A percentile compares a stretch with the other conserved stretches of the same genome.
phyloP scores from a whole-genome alignment of 768 basidiomycete genomes.

The Agrocybe praecox region DNA sequence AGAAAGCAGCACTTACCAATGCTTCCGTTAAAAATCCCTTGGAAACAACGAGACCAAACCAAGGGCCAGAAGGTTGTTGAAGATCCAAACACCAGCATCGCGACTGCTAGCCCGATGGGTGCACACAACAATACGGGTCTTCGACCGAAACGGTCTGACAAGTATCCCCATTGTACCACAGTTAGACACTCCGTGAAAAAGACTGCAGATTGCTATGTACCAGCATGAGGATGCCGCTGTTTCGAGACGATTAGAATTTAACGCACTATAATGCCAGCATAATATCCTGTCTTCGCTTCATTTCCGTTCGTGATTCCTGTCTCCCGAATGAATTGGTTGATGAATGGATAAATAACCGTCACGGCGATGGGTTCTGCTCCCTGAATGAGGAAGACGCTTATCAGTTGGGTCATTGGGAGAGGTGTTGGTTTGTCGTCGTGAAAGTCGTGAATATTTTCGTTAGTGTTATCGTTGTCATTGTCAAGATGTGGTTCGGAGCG shows the following conservation, averaged over 20 bases:
- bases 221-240: background rate
- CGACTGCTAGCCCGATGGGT: slow-evolving; percentile 38
- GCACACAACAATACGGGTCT: slow-evolving; percentile 45
- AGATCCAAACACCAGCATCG: slow-evolving; percentile 44
- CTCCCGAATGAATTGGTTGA: slow-evolving; percentile 46
- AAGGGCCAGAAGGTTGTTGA: slow-evolving; percentile 39
- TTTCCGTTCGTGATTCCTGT: slow-evolving; percentile 47
- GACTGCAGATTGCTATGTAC: slow-evolving; percentile 43
- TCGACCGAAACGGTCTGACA: slow-evolving; percentile 47
- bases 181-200: slow-evolving; percentile 45
- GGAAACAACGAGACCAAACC: slow-evolving; percentile 30
- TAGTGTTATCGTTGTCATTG: background rate
- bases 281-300: slow-evolving; percentile 43
- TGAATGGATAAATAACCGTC: slow-evolving; percentile 49
- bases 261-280: slow-evolving; percentile 29
- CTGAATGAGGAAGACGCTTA: slow-evolving; percentile 41
- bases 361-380: slow-evolving; percentile 46
- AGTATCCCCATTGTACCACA: slow-evolving; percentile 46
- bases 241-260: background rate
- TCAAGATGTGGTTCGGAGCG: too few species aligned
- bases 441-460: slow-evolving; percentile 1
- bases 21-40: slow-evolving; percentile 46
- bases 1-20: slow-evolving; percentile 13
- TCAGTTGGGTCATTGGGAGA: slow-evolving; percentile 41
- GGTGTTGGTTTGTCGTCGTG: slow-evolving; percentile 30